Evolutionary conservation across 83 land plant genomes (phyloP).

Genomic region (Picea abies): DNA sequence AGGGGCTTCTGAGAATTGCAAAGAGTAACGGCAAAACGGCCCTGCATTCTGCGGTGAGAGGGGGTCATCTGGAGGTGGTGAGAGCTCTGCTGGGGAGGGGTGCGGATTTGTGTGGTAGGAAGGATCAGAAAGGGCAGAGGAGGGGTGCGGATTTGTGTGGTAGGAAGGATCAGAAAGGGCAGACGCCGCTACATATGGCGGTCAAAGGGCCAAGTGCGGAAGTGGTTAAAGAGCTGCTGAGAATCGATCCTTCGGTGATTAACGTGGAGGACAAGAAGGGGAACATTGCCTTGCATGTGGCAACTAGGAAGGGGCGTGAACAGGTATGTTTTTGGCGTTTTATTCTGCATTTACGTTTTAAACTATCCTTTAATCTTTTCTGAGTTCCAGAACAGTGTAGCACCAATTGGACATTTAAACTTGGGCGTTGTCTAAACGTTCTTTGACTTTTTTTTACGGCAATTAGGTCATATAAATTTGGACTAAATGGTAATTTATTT

Average conservation of each 20-base stretch:
- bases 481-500: no score
- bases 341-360: no score
- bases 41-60: conserved; percentile 36
- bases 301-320: conserved; percentile 27
- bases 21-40: conserved; percentile 40
- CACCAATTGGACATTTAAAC: no score
- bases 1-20: conserved; percentile 27
- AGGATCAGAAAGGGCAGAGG: conserved; percentile 39
- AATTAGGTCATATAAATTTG: no score
- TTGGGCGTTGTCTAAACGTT: no score
- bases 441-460: no score
- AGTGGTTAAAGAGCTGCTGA: conserved; percentile 27
- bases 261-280: conserved; percentile 34
- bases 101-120: conserved; percentile 21
- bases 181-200: conserved; percentile 47
- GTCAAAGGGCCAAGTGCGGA: conserved; percentile 35
- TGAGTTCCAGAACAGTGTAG: no score
- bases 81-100: conserved; percentile 29
- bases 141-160: conserved; percentile 18
- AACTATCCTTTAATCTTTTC: no score
- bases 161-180: conserved; percentile 35
- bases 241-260: conserved; percentile 19
- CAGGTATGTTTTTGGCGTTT: conserved; percentile 8
- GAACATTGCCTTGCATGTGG: conserved; percentile 37
- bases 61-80: conserved; percentile 37